phyloP scores from a whole-genome alignment of 768 basidiomycete genomes.

The Cystofilobasidium capitatum region DNA sequence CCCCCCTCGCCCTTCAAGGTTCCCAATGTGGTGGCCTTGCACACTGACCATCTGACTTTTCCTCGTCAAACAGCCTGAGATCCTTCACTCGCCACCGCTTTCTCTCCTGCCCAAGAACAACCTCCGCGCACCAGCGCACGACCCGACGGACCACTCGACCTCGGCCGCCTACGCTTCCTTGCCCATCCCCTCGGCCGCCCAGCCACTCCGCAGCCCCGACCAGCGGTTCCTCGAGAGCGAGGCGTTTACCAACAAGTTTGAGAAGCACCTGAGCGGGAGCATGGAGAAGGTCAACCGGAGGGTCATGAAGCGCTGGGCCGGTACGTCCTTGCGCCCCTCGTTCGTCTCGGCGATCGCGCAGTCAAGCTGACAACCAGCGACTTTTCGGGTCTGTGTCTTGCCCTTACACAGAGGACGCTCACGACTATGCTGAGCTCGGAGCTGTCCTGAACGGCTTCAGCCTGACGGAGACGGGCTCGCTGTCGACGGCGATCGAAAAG shows the following conservation, averaged over 20 bases:
- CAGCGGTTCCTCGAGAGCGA: slow-evolving; percentile 94
- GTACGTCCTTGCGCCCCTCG: slow-evolving; percentile 43
- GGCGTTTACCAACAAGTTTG: slow-evolving; percentile 89
- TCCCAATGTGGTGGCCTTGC: neutral
- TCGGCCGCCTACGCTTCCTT: slow-evolving; percentile 69
- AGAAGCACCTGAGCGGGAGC: slow-evolving; percentile 75
- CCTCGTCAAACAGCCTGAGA: slow-evolving; percentile 60
- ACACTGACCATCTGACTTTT: neutral
- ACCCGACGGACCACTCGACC: slow-evolving; percentile 70
- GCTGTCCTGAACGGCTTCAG: slow-evolving; percentile 88
- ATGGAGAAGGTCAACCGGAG: slow-evolving; percentile 96
- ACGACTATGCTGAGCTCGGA: slow-evolving; percentile 83
- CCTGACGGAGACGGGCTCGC: slow-evolving; percentile 63
- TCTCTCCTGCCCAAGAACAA: slow-evolving; percentile 90
- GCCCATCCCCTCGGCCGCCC: slow-evolving; percentile 77
- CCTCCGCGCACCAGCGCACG: slow-evolving; percentile 86
- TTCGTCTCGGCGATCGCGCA: slow-evolving; percentile 29
- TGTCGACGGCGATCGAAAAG: slow-evolving; percentile 84
- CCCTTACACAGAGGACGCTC: slow-evolving; percentile 56
- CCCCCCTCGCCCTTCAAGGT: neutral
- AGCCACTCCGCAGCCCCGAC: slow-evolving; percentile 83
- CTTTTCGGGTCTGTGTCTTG: slow-evolving; percentile 5
- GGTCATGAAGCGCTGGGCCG: slow-evolving; percentile 87
- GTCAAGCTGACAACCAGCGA: slow-evolving; percentile 31
- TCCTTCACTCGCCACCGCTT: slow-evolving; percentile 82